Percentiles rank a stretch among this genome's conserved stretches.
These are phyloP conservation scores for Sugiyamaella paludigena DNA, from an alignment of 1,139 yeast species.

Conservation along the genomic window DNA sequence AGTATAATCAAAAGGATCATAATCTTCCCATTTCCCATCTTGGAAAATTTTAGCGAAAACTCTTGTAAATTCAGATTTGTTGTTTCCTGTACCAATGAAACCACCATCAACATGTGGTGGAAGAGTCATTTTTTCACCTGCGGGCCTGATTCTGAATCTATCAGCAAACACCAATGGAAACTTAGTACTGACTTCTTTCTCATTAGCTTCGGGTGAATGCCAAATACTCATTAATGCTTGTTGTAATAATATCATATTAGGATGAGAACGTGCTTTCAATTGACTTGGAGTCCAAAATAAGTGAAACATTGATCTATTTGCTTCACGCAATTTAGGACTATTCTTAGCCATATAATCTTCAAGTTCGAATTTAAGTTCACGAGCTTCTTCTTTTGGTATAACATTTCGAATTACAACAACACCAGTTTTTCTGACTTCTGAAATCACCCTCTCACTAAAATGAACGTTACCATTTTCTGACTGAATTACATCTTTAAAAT, in stretches of 20 bases:
- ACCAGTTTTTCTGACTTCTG: conserved; percentile 36
- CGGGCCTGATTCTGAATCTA: conserved; percentile 49
- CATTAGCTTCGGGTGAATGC: conserved; percentile 24
- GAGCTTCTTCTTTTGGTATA: conserved; percentile 34
- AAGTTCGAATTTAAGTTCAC: conserved; percentile 34
- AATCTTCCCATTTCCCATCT: conserved; percentile 49
- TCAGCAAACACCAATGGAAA: conserved; percentile 50
- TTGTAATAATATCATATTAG: conserved; percentile 39
- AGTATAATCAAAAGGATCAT: conserved; percentile 46
- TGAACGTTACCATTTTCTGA: conserved; percentile 11
- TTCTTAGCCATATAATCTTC: conserved; percentile 66
- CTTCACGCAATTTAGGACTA: conserved; percentile 23
- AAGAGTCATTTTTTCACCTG: conserved; percentile 42
- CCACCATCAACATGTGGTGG: conserved; percentile 49
- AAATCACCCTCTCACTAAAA: conserved; percentile 16
- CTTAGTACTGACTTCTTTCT: conserved; percentile 34
- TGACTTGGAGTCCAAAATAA: conserved; percentile 48
- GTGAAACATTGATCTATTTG: conserved; percentile 33
- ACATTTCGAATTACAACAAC: conserved; percentile 38
- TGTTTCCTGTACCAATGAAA: conserved; percentile 22
- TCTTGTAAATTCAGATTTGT: conserved; percentile 14
- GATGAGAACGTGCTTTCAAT: conserved; percentile 46
- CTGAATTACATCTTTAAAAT: conserved; percentile 19
- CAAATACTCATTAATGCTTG: conserved; percentile 40
- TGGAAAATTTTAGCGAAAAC: conserved; percentile 16